These are phyloP conservation scores for Naganishia sp. DNA, from an alignment of 1,284 basidiomycete species.

Conservation along the genomic window DNA sequence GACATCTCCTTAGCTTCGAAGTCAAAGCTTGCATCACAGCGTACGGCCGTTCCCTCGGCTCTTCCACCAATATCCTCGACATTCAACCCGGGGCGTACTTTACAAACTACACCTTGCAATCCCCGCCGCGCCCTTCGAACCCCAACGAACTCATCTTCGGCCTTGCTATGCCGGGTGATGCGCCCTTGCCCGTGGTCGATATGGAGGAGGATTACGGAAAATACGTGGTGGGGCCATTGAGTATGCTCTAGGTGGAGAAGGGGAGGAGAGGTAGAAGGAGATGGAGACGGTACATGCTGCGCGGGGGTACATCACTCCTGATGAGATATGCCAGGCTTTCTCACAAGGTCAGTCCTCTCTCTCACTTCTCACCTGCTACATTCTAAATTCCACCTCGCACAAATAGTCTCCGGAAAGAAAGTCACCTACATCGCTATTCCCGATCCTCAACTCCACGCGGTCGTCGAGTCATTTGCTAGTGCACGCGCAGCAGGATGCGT, in stretches of 20 bases:
- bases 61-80: constrained; percentile 9
- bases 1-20: neutral
- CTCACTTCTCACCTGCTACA: neutral
- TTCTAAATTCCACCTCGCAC: neutral
- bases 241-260: neutral
- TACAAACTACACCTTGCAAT: constrained; percentile 9
- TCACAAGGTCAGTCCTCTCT: neutral
- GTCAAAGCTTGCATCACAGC: constrained; percentile 8
- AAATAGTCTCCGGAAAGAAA: neutral
- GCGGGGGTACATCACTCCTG: constrained; percentile 9
- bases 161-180: constrained; percentile 46
- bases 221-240: constrained; percentile 21
- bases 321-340: neutral
- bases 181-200: constrained; percentile 7
- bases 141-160: constrained; percentile 41
- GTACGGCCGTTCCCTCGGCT: neutral
- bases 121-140: neutral
- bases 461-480: neutral
- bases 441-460: neutral
- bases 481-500: constrained; percentile 3
- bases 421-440: constrained; percentile 2
- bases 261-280: constrained; percentile 4
- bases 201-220: constrained; percentile 16
- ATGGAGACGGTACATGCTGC: constrained; percentile 5
- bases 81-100: constrained; percentile 22